Conservation (phyloP, 2,329 filamentous ascomycete genomes). For the Monilinia fructicola region DNA sequence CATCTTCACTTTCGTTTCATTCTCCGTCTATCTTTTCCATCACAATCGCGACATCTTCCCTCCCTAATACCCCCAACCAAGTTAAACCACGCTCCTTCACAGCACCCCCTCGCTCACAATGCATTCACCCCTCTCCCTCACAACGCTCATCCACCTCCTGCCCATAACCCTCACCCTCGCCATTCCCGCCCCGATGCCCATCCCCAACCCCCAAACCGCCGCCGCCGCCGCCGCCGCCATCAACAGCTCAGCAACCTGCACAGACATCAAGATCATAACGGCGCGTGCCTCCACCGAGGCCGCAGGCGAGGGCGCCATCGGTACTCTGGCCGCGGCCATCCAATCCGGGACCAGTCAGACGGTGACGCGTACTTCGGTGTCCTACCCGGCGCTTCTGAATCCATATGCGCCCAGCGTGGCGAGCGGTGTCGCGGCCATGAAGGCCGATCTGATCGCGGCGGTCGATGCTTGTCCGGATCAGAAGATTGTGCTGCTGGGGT, state of each 20-base stretch:
- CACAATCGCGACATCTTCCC: background rate
- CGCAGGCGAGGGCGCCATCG: conserved; percentile 5
- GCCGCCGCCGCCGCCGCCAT: too few species aligned
- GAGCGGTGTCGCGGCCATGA: conserved; percentile 16
- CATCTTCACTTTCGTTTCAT: background rate
- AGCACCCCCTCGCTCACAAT: background rate
- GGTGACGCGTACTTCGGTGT: background rate
- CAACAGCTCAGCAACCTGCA: background rate
- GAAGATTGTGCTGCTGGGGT: conserved; percentile 15
- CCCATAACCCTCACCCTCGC: background rate
- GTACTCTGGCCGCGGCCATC: background rate
- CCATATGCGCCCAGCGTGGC: conserved; percentile 12
- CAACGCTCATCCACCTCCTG: background rate
- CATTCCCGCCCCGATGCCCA: background rate
- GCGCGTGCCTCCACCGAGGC: conserved; percentile 11
- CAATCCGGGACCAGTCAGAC: background rate
- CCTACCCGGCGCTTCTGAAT: background rate
- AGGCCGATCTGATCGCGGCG: conserved; percentile 1
- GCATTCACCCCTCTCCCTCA: background rate
- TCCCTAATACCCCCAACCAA: background rate
- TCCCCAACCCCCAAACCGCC: too few species aligned
- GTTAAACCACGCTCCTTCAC: background rate
- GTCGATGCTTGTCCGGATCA: conserved; percentile 2
- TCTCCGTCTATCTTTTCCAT: background rate
- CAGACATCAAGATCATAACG: conserved; percentile 9